Evolutionary conservation across 164 flowering plant genomes (phyloP).

Genomic region (Aristolochia contorta): DNA sequence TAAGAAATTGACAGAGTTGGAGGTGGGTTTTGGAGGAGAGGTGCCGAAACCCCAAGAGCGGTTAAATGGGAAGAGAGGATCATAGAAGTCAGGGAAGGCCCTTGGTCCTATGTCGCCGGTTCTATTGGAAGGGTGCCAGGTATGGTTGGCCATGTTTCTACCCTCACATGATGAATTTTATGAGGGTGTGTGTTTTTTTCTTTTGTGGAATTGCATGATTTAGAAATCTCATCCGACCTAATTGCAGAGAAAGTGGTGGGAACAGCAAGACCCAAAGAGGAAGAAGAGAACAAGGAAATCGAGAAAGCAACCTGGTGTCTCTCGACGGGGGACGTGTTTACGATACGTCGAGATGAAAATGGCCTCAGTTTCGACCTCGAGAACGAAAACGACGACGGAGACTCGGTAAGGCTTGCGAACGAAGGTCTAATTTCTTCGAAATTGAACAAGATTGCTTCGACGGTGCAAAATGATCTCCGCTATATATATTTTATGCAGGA

Average conservation of each 20-base stretch:
- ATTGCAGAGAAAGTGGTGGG: constrained; percentile 83
- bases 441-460: too few species aligned
- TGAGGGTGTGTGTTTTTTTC: too few species aligned
- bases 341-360: constrained; percentile 28
- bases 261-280: constrained; percentile 70
- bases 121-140: constrained; percentile 86
- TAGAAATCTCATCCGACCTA: too few species aligned
- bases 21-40: constrained; percentile 89
- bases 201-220: background rate
- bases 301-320: constrained; percentile 55
- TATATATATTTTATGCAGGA: constrained; percentile 16
- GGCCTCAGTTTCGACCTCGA: constrained; percentile 38
- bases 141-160: constrained; percentile 13
- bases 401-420: constrained; percentile 22
- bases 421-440: too few species aligned
- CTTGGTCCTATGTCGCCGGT: constrained; percentile 85
- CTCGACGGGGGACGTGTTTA: constrained; percentile 69
- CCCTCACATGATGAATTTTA: too few species aligned
- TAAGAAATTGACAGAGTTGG: constrained; percentile 43
- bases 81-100: constrained; percentile 76
- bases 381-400: constrained; percentile 26
- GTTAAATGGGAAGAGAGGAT: constrained; percentile 79
- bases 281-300: constrained; percentile 19
- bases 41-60: constrained; percentile 57
- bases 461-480: too few species aligned